Conservation (phyloP, 176 grass and related monocot species). For the Zoysia pacifica region DNA sequence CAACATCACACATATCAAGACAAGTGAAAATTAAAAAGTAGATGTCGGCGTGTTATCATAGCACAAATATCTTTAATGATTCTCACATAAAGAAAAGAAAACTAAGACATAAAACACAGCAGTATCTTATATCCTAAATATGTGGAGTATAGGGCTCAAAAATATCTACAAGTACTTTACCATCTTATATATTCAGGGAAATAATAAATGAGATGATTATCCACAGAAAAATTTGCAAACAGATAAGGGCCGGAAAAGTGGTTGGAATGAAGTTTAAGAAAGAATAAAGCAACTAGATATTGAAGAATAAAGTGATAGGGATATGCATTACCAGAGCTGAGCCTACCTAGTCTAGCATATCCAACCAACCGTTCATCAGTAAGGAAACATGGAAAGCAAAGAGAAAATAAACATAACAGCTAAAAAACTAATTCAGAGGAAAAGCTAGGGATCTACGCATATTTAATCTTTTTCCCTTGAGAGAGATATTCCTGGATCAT, state of each 20-base stretch:
- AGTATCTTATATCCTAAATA: background rate
- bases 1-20: too few species aligned
- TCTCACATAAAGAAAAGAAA: background rate
- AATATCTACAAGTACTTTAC: background rate
- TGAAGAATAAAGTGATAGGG: slow-evolving; percentile 84
- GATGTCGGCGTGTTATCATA: background rate
- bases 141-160: background rate
- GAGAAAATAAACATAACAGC: background rate
- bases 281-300: slow-evolving; percentile 67
- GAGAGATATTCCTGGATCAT: slow-evolving; percentile 72
- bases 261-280: slow-evolving; percentile 56
- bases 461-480: slow-evolving; percentile 39
- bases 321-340: slow-evolving; percentile 32
- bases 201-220: background rate
- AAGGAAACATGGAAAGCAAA: slow-evolving; percentile 1
- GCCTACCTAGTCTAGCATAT: background rate
- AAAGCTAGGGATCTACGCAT: slow-evolving; percentile 36
- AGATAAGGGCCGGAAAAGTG: slow-evolving; percentile 33
- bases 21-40: background rate
- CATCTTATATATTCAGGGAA: background rate
- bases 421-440: slow-evolving; percentile 8
- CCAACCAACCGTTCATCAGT: slow-evolving; percentile 10
- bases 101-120: background rate
- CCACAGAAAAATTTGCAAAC: background rate
- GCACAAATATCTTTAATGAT: background rate